phyloP scores from a whole-genome alignment of 176 grass and related monocot species.

The Lolium perenne region DNA sequence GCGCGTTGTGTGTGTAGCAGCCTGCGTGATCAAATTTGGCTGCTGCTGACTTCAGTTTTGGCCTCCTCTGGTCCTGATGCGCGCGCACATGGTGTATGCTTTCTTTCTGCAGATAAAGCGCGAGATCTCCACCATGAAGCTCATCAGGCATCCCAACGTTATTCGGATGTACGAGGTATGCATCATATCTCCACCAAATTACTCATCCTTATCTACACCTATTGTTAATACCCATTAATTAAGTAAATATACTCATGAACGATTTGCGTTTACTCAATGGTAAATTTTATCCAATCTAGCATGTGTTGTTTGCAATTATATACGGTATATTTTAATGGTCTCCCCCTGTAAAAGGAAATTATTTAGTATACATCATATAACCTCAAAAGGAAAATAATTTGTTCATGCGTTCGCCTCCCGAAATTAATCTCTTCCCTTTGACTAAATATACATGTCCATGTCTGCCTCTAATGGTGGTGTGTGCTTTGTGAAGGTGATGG shows the following conservation, averaged over 20 bases:
- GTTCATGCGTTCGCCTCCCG: not conserved
- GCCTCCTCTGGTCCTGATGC: conserved; percentile 17
- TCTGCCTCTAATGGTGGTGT: conserved; percentile 2
- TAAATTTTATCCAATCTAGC: not conserved
- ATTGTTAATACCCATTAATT: not conserved
- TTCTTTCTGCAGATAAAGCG: conserved; percentile 78
- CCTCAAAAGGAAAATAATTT: not conserved
- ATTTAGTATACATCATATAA: not conserved
- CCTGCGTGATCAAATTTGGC: conserved; percentile 28
- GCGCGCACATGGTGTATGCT: conserved; percentile 12
- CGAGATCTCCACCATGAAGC: conserved; percentile 98
- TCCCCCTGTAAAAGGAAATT: not conserved
- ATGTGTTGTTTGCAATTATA: not conserved
- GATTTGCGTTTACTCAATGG: not conserved
- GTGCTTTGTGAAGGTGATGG: conserved; percentile 77
- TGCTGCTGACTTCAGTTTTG: not conserved
- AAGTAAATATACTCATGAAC: not conserved
- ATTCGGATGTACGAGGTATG: conserved; percentile 92
- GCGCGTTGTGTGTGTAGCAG: not conserved
- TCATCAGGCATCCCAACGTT: conserved; percentile 95
- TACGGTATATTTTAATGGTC: not conserved
- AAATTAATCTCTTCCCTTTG: conserved; percentile 27
- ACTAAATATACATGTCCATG: conserved; percentile 16
- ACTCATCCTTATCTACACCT: not conserved
- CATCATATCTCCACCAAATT: conserved; percentile 18